Evolutionary conservation across 2,329 filamentous ascomycete genomes (phyloP).

Genomic region (Aspergillus amoenus): DNA sequence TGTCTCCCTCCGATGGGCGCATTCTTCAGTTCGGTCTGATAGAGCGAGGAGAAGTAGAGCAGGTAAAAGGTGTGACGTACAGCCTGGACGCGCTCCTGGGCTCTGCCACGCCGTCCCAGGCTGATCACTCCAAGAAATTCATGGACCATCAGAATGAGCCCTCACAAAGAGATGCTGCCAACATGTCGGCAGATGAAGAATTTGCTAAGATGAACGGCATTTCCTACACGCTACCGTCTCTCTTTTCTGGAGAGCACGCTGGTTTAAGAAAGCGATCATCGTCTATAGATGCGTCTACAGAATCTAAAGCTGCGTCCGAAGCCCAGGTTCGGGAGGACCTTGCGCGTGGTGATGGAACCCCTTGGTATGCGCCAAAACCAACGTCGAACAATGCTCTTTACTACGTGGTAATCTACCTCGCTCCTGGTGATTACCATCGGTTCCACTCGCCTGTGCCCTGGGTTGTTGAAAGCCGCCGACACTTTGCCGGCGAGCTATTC

Average conservation of each 20-base stretch:
- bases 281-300: conserved; percentile 71
- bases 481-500: conserved; percentile 95
- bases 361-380: conserved; percentile 70
- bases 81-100: conserved; percentile 90
- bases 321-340: conserved; percentile 82
- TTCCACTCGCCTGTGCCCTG: conserved; percentile 95
- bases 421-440: conserved; percentile 95
- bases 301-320: conserved; percentile 68
- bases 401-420: conserved; percentile 93
- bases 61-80: conserved; percentile 98
- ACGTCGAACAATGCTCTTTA: conserved; percentile 69
- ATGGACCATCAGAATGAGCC: conserved; percentile 33
- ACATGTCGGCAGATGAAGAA: conserved; percentile 80
- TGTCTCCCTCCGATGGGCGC: conserved; percentile 87
- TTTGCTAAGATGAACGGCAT: conserved; percentile 95
- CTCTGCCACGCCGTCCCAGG: conserved; percentile 49
- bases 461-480: conserved; percentile 92
- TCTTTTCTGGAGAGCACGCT: conserved; percentile 68
- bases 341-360: conserved; percentile 61
- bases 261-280: conserved; percentile 49
- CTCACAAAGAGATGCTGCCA: conserved; percentile 53
- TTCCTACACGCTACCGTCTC: conserved; percentile 83
- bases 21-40: conserved; percentile 91
- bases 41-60: conserved; percentile 90
- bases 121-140: conserved; percentile 39